These are phyloP conservation scores for Debaryomyces subglobosus DNA, from an alignment of 1,139 yeast genomes.

Conservation along the genomic window DNA sequence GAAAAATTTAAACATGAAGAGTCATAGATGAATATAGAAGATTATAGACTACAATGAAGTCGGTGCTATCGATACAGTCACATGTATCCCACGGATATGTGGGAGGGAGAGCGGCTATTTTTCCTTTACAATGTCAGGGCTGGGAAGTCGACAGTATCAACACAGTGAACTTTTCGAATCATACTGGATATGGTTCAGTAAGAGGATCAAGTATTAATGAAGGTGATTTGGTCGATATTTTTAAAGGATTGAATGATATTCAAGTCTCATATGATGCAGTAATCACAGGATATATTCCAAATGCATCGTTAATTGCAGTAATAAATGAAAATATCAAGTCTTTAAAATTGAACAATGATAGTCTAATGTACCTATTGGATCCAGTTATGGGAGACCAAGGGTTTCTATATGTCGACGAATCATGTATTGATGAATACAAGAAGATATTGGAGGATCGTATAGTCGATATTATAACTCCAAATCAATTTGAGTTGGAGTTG, in stretches of 20 bases:
- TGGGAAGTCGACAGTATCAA: constrained; percentile 49
- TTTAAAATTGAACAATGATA: constrained; percentile 18
- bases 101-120: constrained; percentile 45
- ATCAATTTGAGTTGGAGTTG: constrained; percentile 86
- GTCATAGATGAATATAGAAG: neutral
- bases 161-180: constrained; percentile 47
- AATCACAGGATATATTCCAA: constrained; percentile 42
- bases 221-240: constrained; percentile 15
- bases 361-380: constrained; percentile 66
- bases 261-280: constrained; percentile 28
- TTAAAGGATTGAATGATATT: constrained; percentile 48
- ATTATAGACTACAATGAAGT: constrained; percentile 12
- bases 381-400: constrained; percentile 97
- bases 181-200: constrained; percentile 50
- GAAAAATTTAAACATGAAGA: neutral
- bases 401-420: constrained; percentile 71
- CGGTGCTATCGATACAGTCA: constrained; percentile 43
- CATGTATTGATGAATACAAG: constrained; percentile 68
- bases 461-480: constrained; percentile 82
- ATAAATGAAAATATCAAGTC: constrained; percentile 21
- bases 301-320: constrained; percentile 28
- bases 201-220: constrained; percentile 26
- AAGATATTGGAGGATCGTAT: constrained; percentile 50
- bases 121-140: constrained; percentile 47
- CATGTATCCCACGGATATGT: constrained; percentile 53